Evolutionary conservation across 2,329 filamentous ascomycete genomes (phyloP).

Genomic region (Diaporthe sp.): DNA sequence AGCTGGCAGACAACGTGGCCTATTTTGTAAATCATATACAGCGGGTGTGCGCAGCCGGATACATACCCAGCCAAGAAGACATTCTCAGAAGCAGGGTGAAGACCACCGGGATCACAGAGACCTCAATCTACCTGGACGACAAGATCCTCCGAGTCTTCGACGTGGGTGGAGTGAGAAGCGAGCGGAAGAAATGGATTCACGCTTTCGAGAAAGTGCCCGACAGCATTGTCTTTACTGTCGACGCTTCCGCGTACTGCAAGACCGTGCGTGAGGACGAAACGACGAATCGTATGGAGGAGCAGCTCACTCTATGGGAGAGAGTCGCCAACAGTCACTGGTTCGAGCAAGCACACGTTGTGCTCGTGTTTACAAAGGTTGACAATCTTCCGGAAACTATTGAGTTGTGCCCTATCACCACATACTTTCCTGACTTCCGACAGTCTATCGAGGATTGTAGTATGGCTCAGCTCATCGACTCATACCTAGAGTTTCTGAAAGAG

Average conservation of each 20-base stretch:
- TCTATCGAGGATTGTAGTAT: not conserved
- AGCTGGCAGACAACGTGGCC: not conserved
- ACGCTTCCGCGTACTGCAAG: not conserved
- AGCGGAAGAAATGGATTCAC: conserved; percentile 99
- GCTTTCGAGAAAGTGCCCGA: conserved; percentile 99
- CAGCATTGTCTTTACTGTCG: conserved; percentile 85
- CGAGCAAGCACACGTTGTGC: not conserved
- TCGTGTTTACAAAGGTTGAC: not conserved
- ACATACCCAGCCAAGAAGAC: not conserved
- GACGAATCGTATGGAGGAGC: not conserved
- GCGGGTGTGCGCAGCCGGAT: not conserved
- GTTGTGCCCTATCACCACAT: not conserved
- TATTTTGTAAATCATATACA: not conserved
- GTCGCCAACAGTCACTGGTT: not conserved
- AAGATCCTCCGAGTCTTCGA: conserved; percentile 89
- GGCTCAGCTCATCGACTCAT: conserved; percentile 1
- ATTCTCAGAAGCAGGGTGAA: not conserved
- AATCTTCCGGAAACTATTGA: not conserved
- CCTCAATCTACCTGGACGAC: not conserved
- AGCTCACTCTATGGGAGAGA: not conserved
- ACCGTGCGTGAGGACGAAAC: not conserved
- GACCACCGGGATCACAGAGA: not conserved
- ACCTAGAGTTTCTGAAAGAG: not conserved
- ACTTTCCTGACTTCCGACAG: not conserved
- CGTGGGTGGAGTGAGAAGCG: conserved; percentile 94